These are phyloP conservation scores for Plantago ovata DNA, from an alignment of 257 asterid genomes.

Conservation along the genomic window DNA sequence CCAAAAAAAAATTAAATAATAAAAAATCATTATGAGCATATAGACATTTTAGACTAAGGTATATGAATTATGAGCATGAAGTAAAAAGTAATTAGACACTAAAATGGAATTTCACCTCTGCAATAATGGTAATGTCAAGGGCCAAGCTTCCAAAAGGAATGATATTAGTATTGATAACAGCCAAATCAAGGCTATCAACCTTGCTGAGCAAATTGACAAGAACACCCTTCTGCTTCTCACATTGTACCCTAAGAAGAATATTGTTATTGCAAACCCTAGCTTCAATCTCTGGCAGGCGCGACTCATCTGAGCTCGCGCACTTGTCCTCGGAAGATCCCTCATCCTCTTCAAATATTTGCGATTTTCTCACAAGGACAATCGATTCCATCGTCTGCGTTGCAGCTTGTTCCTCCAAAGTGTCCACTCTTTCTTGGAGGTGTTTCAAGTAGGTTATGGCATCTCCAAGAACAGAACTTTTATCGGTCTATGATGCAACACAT, in stretches of 20 bases:
- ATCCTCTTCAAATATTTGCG: slow-evolving; percentile 23
- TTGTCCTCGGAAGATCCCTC: slow-evolving; percentile 25
- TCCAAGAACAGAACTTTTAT: slow-evolving; percentile 37
- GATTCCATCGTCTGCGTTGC: slow-evolving; percentile 16
- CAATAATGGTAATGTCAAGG: slow-evolving; percentile 36
- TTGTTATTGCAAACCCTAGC: slow-evolving; percentile 25
- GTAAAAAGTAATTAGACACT: background rate
- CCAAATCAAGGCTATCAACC: slow-evolving; percentile 35
- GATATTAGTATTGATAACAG: slow-evolving; percentile 30
- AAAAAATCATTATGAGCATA: background rate
- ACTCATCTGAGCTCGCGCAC: slow-evolving; percentile 9
- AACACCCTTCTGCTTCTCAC: slow-evolving; percentile 37
- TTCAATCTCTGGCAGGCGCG: slow-evolving; percentile 28
- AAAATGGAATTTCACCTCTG: slow-evolving; percentile 28
- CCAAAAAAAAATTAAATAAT: background rate
- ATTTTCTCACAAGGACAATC: slow-evolving; percentile 25
- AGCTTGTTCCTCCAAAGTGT: slow-evolving; percentile 29
- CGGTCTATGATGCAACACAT: slow-evolving; percentile 22
- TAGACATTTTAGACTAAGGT: too few species aligned
- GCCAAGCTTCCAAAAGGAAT: slow-evolving; percentile 29
- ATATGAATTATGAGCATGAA: too few species aligned
- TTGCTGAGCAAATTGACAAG: slow-evolving; percentile 26
- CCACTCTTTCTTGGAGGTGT: slow-evolving; percentile 33
- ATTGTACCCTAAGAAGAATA: slow-evolving; percentile 31
- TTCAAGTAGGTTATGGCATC: slow-evolving; percentile 33